Base-by-base conservation (phyloP, 768 basidiomycete genomes). In the Leucosporidium creatinivorum region DNA sequence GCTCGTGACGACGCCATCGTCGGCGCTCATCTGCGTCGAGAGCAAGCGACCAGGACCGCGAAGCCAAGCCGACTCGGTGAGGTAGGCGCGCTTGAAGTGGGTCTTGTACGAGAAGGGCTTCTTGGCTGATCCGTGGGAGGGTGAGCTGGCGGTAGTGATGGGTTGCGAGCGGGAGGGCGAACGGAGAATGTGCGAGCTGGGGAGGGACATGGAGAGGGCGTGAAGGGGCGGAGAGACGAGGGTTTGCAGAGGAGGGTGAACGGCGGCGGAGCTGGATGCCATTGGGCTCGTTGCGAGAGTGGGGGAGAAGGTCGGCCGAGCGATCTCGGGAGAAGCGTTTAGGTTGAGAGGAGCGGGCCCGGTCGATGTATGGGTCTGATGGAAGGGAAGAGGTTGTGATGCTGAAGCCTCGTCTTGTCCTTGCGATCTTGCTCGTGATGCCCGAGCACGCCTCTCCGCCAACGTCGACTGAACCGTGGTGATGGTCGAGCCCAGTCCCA, bases 41-140 rank as follows among this genome's bases (percentile, higher is more conserved):
- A 93, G 81, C 5, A 91, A 77, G 12, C 81, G 81, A 2, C 91
- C 91, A 15, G 75, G 75, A 2, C 88, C 88, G 44, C 82, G 81
- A 19, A 87, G 83, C 89, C 92, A 93, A 72, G 89, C 88, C 49
- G 84, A 84, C 78, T 88, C 90, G 36, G 87, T 88, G 19, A 84
- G 80, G 75, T 88, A 90, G 15, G 87, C 86, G 30, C 81, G 77
- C 75, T 85, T 87, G 80, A 91, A 94, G 75, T 88, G 84, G 63
- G 80, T 79, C 66, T 84, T 83, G 78, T 86, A 90, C 1, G 86
- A 87, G 69, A 85, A 84, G 39, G 69, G 67, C 21, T 68, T 64
- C 23, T 36, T 21, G 18, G 56, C 19, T 19, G 65, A 44, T 10
- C 50, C 9, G 47, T 60, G 58, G 4, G 25, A 12, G 23, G 58